Evolutionary conservation across 805 yeast genomes (phyloP), one percentile per base, ranked within the genome.

Genomic region (Candida ponderosae): DNA sequence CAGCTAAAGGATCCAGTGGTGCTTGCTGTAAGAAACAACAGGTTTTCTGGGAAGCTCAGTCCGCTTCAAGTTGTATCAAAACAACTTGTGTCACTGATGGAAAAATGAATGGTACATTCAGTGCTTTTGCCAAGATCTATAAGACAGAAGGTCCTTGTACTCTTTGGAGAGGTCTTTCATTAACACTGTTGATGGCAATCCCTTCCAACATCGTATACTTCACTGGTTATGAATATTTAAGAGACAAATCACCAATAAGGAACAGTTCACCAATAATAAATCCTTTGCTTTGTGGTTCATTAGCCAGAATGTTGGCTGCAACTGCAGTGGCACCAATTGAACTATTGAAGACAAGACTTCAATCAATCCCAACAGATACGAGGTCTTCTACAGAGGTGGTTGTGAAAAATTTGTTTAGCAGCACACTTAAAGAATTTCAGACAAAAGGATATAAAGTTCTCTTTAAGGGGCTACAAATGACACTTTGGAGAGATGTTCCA

Each of bases 401-500:
- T n/a, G 39, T 69, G 39, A 50, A 61, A 18, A 67, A 74, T 39
- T 59, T 83, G 21, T 48, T 81, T 36, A 60, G 58, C 19, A 88
- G 84, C 33, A 65, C 81, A 21, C 54, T 54, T 34, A 49, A 54
- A 3, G 78, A 81, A 49, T 62, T 86, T 5, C 56, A 61, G 29
- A 42, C 53, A 1, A 66, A 68, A 13, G 98, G 98, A 0, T 42
- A 73, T 3, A 57, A 62, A 2, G 71, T 87, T 0, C 57, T 93
- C 16, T 93, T 88, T 68, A 79, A 81, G 38, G 98, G 98, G 0
- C 63, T 93, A 18, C 78, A 82, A 30, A 70, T 93, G 29, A 93
- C 98, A 0, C 67, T 93, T 14, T 90, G 96, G 96, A 71, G 98
- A 59, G 98, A 93, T 57, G 97, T 90, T 0, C 98, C 98, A 2